phyloP scores from a whole-genome alignment of 2,329 filamentous ascomycete genomes.

The Colletotrichum agaves region DNA sequence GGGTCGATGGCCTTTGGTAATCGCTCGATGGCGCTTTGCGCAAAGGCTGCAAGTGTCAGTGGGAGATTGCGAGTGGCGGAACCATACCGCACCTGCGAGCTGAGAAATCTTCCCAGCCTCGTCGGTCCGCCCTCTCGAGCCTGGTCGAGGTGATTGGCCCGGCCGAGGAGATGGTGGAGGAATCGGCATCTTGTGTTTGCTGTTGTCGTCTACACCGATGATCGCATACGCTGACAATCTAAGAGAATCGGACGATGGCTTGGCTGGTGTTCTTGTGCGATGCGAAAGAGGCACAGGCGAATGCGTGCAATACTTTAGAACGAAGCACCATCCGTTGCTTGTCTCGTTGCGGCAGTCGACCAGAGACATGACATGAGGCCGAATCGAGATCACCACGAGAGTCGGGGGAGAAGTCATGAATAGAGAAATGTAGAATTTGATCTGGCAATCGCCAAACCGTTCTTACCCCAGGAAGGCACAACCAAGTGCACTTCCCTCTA shows the following conservation, averaged over 20 bases:
- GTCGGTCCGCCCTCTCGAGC: neutral
- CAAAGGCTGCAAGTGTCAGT: constrained; percentile 19
- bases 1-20: constrained; percentile 38
- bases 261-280: too few relatives aligned
- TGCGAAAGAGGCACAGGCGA: too few relatives aligned
- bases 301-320: too few relatives aligned
- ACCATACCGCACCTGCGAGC: neutral
- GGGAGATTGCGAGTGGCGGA: fast-evolving
- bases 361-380: too few relatives aligned
- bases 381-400: neutral
- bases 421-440: neutral
- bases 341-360: too few relatives aligned
- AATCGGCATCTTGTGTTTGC: neutral
- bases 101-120: neutral
- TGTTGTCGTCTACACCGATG: too few relatives aligned
- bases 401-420: neutral
- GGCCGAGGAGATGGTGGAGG: neutral
- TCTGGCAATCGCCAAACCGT: neutral
- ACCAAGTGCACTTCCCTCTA: neutral
- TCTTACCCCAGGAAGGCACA: neutral
- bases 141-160: neutral
- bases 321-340: too few relatives aligned
- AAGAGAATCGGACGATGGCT: too few relatives aligned
- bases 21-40: constrained; percentile 14
- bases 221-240: too few relatives aligned